Conservation (phyloP, 768 basidiomycete genomes). For the Phylloporus sp. region DNA sequence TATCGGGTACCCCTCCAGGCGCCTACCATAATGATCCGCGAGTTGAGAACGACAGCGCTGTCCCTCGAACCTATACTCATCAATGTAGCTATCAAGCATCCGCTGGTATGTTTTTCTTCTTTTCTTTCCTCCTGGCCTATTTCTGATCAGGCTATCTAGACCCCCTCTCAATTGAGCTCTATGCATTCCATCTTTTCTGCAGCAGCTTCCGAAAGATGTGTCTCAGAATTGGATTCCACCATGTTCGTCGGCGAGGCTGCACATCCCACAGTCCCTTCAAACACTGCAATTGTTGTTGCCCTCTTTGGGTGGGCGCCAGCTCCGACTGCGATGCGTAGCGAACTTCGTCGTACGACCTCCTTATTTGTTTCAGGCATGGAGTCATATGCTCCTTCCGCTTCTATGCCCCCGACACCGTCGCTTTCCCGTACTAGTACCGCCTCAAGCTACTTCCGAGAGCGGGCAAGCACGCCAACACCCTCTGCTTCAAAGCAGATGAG, state of each 20-base stretch:
- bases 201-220: conserved; percentile 22
- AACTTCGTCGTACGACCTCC: conserved; percentile 12
- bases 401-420: conserved; percentile 30
- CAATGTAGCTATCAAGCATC: conserved; percentile 61
- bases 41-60: conserved; percentile 52
- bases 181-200: conserved; percentile 43
- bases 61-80: conserved; percentile 49
- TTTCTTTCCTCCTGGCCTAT: neutral
- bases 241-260: conserved; percentile 9
- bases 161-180: conserved; percentile 49
- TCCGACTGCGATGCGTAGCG: conserved; percentile 21
- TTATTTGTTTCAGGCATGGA: conserved; percentile 22
- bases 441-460: conserved; percentile 17
- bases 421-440: conserved; percentile 32
- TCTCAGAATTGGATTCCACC: conserved; percentile 25
- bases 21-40: conserved; percentile 55
- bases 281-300: conserved; percentile 37
- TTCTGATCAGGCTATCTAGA: conserved; percentile 37
- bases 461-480: conserved; percentile 20
- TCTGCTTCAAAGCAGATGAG: conserved; percentile 20
- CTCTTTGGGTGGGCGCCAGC: conserved; percentile 47
- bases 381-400: conserved; percentile 27
- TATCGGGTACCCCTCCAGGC: conserved; percentile 71
- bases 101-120: conserved; percentile 49
- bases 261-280: conserved; percentile 28